phyloP scores from a whole-genome alignment of 2,329 filamentous ascomycete genomes.

The Proliferodiscus dingleyae region DNA sequence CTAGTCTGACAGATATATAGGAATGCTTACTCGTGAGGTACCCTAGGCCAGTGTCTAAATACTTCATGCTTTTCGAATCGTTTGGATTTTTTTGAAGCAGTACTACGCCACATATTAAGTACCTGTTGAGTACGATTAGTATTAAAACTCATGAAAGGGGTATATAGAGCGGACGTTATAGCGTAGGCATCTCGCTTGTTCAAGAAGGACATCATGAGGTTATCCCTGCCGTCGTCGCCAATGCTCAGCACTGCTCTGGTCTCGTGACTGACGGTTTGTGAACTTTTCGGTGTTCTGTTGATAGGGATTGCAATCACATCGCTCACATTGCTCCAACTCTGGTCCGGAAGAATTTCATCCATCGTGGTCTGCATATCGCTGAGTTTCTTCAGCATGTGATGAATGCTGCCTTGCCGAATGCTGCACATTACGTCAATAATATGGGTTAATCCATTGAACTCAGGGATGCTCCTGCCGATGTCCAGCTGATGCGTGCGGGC shows the following conservation, averaged over 20 bases:
- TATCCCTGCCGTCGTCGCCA: constrained; percentile 44
- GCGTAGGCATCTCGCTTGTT: constrained; percentile 51
- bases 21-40: constrained; percentile 31
- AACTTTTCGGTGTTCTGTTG: constrained; percentile 43
- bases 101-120: constrained; percentile 27
- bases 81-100: constrained; percentile 47
- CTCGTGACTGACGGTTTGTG: constrained; percentile 51
- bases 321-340: constrained; percentile 32
- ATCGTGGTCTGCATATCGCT: constrained; percentile 56
- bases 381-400: constrained; percentile 55
- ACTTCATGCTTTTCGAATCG: constrained; percentile 52
- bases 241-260: constrained; percentile 51
- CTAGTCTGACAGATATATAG: not conserved
- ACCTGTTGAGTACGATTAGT: constrained; percentile 16
- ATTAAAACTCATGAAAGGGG: not conserved
- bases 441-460: constrained; percentile 61
- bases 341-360: constrained; percentile 45
- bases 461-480: constrained; percentile 56
- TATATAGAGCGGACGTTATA: constrained; percentile 23
- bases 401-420: constrained; percentile 57
- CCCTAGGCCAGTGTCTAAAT: constrained; percentile 52
- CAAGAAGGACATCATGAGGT: constrained; percentile 55
- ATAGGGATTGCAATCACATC: constrained; percentile 52
- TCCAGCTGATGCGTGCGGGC: constrained; percentile 68
- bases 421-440: constrained; percentile 67